These are phyloP conservation scores for Houttuynia cordata DNA, from an alignment of 164 flowering plant genomes.

Conservation along the genomic window DNA sequence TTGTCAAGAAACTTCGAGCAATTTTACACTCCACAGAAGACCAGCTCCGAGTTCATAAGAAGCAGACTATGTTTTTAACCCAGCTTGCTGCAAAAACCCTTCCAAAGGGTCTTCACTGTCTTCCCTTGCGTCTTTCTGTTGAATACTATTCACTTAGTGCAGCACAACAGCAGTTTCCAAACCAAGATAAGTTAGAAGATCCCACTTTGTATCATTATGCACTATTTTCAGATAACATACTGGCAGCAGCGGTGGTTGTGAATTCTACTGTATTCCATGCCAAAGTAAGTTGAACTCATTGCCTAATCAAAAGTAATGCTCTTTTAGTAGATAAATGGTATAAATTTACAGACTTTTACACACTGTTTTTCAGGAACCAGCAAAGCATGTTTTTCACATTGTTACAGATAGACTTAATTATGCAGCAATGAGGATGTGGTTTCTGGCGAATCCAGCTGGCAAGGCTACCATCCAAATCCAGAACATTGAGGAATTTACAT, in stretches of 20 bases:
- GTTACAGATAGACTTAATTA: constrained; percentile 77
- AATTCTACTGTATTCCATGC: constrained; percentile 77
- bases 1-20: constrained; percentile 78
- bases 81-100: constrained; percentile 90
- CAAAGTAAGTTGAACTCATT: constrained; percentile 34
- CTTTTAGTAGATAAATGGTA: neutral
- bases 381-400: constrained; percentile 80
- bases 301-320: neutral
- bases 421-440: constrained; percentile 97
- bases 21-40: constrained; percentile 80
- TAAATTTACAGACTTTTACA: too few species aligned
- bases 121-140: constrained; percentile 80
- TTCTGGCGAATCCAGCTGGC: constrained; percentile 65
- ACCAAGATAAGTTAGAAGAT: constrained; percentile 70
- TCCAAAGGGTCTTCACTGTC: constrained; percentile 97
- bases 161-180: constrained; percentile 53
- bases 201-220: constrained; percentile 75
- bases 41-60: constrained; percentile 73
- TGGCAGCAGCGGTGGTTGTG: constrained; percentile 91
- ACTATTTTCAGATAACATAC: constrained; percentile 67
- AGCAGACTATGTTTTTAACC: constrained; percentile 71
- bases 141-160: constrained; percentile 62
- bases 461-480: constrained; percentile 74
- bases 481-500: constrained; percentile 78
- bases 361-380: constrained; percentile 45